Evolutionary conservation across 192 early-diverging fungal genomes (phyloP), one percentile per base, ranked within the genome.

Genomic region (Entomortierella parvispora): DNA sequence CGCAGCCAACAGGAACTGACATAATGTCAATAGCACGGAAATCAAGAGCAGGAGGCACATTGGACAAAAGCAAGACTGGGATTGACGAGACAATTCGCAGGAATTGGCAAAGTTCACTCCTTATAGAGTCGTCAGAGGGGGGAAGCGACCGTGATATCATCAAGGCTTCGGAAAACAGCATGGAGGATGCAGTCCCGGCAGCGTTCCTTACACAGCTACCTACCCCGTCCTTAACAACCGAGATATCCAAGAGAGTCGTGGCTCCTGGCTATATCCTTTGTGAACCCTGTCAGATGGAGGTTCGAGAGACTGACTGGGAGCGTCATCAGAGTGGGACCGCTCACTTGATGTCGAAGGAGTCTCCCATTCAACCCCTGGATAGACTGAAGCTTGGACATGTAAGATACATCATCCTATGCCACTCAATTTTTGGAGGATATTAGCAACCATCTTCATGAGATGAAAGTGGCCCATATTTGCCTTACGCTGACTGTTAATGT

Each of bases 261-360:
- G 49, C 55, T 1, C 54, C 62, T 5, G 74, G 65, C 9, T 56
- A 63, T 42, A 25, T 68, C 11, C 51, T 77, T 14, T 77, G 74
- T 29, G 65, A 68, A 22, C 2, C 65, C 15, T 77, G 74, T 32
- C 65, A 68, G n/a, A 77, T 68, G 8, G 65, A 68, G 26, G 66
- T 77, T 5, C 64, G 65, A 2, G 26, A 62, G 20, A 59, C 63
- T 29, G 74, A 77, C 47, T n/a, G 62, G 12, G 65, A 62, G 2
- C 56, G 65, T 26, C 74, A 77, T 22, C 60, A 40, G 2, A 33
- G 63, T 20, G 74, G 74, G 1, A 68, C 66, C 12, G 65, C 65
- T 12, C 74, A 77, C 32, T 47, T 77, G 31, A 63, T 77, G 26
- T 77, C 74, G 18, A 58, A 68, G n/a, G 66, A 77, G 15, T 77